Evolutionary conservation across 345 rosid genomes (phyloP).

Genomic region (Durio zibethinus): DNA sequence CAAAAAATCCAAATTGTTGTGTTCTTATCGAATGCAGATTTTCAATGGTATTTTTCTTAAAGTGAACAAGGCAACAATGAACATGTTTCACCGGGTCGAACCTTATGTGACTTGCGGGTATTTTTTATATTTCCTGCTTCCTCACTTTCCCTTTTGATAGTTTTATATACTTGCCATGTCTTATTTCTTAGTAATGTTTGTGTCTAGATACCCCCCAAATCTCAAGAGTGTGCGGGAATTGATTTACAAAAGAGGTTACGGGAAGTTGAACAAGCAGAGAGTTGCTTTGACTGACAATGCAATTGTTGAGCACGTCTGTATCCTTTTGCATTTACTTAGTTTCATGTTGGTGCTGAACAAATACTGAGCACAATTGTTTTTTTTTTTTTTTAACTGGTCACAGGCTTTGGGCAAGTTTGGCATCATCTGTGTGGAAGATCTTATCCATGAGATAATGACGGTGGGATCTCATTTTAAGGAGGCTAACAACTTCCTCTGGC

Average conservation of each 20-base stretch:
- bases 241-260: slow-evolving; percentile 85
- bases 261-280: slow-evolving; percentile 81
- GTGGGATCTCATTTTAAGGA: slow-evolving; percentile 96
- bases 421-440: slow-evolving; percentile 72
- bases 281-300: slow-evolving; percentile 75
- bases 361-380: neutral
- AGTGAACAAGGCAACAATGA: too few species aligned
- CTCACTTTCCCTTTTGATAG: neutral
- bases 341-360: neutral
- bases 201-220: slow-evolving; percentile 71
- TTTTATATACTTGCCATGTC: neutral
- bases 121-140: neutral
- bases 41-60: too few species aligned
- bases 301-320: slow-evolving; percentile 63
- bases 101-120: slow-evolving; percentile 95
- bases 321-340: neutral
- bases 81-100: too few species aligned
- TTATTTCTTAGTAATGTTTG: neutral
- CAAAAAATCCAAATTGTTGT: too few species aligned
- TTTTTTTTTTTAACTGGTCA: neutral
- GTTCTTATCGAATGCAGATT: too few species aligned
- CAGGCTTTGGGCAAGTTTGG: slow-evolving; percentile 74
- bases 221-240: slow-evolving; percentile 83
- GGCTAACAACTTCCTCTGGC: slow-evolving; percentile 88
- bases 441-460: slow-evolving; percentile 80